Evolutionary conservation across 2,329 filamentous ascomycete species (phyloP).

Genomic region (Neofusicoccum parvum): DNA sequence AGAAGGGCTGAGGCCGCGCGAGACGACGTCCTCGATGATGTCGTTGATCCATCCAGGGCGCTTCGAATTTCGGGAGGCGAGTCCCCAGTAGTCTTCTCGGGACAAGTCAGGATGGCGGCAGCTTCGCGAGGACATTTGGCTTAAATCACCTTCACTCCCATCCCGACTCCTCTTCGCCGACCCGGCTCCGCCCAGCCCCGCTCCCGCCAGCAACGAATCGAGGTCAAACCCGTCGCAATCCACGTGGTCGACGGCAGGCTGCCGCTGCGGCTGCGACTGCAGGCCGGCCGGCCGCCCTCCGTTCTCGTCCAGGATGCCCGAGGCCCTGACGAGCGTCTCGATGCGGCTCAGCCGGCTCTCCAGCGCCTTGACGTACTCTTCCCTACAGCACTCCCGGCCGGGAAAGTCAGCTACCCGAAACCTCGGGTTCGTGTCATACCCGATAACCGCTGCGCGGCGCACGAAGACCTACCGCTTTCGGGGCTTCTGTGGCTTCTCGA

Average conservation of each 20-base stretch:
- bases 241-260: neutral
- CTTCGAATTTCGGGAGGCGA: neutral
- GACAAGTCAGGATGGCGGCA: neutral
- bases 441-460: neutral
- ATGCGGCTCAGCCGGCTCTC: neutral
- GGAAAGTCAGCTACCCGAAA: neutral
- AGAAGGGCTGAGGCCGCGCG: neutral
- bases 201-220: neutral
- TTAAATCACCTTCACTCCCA: neutral
- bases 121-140: too few relatives aligned
- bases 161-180: neutral
- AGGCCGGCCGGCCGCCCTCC: too few relatives aligned
- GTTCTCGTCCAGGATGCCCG: neutral
- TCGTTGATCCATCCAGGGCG: constrained; percentile 10
- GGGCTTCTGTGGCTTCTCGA: constrained; percentile 6
- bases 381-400: neutral
- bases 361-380: constrained; percentile 1
- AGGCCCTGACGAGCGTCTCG: neutral
- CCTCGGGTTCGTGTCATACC: neutral
- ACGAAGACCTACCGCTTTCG: neutral
- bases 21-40: constrained; percentile 3
- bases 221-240: neutral
- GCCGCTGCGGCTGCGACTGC: neutral
- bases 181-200: neutral
- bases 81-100: neutral